Evolutionary conservation across 2,329 filamentous ascomycete genomes (phyloP).

Genomic region (Arthrobotrys sphaeroides): DNA sequence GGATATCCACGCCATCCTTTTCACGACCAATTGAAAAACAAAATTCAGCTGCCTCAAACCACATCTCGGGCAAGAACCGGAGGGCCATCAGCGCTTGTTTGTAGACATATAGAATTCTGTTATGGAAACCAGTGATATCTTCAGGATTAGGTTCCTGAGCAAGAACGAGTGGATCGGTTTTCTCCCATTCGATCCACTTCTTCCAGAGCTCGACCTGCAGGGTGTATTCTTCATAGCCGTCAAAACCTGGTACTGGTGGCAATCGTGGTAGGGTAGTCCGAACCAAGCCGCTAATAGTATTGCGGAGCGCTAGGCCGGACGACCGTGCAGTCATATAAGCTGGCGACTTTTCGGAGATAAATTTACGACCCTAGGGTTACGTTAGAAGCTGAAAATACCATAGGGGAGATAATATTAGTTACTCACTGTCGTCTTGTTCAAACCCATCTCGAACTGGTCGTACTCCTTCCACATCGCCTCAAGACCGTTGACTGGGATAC

Average conservation of each 20-base stretch:
- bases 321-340: constrained; percentile 96
- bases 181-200: constrained; percentile 94
- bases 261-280: constrained; percentile 81
- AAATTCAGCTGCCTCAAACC: constrained; percentile 64
- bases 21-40: constrained; percentile 57
- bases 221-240: constrained; percentile 83
- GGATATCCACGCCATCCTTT: constrained; percentile 73
- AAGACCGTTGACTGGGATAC: constrained; percentile 82
- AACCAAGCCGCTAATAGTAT: constrained; percentile 79
- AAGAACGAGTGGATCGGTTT: constrained; percentile 86
- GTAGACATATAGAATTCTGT: constrained; percentile 87
- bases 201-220: constrained; percentile 90
- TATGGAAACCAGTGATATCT: constrained; percentile 76
- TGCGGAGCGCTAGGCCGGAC: constrained; percentile 88
- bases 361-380: constrained; percentile 80
- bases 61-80: constrained; percentile 93
- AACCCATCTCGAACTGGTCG: constrained; percentile 90
- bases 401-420: not conserved
- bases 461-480: constrained; percentile 96
- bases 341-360: constrained; percentile 89
- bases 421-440: constrained; percentile 89
- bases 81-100: constrained; percentile 93
- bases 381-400: constrained; percentile 3
- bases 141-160: constrained; percentile 69
- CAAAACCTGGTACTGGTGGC: constrained; percentile 83